Conservation (phyloP, 192 early-diverging fungal genomes). For the Cladochytrium replicatum region DNA sequence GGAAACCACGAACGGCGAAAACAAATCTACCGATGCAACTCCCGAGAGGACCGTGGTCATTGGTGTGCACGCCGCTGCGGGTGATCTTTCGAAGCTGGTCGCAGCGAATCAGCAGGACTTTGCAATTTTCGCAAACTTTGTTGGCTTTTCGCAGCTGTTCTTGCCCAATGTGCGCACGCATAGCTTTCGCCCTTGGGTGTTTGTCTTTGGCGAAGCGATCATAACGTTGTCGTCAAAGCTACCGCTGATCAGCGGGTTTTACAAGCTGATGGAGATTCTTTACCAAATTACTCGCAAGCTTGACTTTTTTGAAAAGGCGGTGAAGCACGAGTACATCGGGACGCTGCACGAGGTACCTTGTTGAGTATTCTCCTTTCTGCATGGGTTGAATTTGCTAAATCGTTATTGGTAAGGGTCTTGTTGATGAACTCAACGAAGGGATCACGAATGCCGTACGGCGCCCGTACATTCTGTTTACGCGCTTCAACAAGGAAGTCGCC, state of each 20-base stretch:
- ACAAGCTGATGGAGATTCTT: slow-evolving; percentile 50
- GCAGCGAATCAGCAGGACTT: slow-evolving; percentile 56
- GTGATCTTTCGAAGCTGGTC: slow-evolving; percentile 39
- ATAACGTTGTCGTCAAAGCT: slow-evolving; percentile 41
- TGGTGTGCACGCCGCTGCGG: slow-evolving; percentile 16
- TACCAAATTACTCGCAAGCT: not conserved
- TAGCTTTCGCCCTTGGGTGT: slow-evolving; percentile 42
- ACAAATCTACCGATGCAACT: not conserved
- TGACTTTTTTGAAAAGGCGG: not conserved
- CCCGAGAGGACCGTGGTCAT: not conserved
- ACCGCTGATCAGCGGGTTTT: slow-evolving; percentile 64
- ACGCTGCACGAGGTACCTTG: not conserved
- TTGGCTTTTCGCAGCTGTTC: slow-evolving; percentile 50
- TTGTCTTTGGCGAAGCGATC: slow-evolving; percentile 35
- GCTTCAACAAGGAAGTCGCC: slow-evolving; percentile 50
- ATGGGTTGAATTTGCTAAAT: not conserved
- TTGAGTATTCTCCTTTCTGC: not conserved
- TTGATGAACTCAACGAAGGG: not conserved
- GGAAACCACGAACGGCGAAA: slow-evolving; percentile 18
- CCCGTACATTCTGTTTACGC: slow-evolving; percentile 33
- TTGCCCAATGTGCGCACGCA: slow-evolving; percentile 24
- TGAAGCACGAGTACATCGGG: not conserved
- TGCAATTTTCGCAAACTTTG: slow-evolving; percentile 55
- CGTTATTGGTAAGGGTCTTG: not conserved
- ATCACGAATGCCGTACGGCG: slow-evolving; percentile 1